Conservation (phyloP, 2,329 filamentous ascomycete species). For the Aspergillus brasiliensis region DNA sequence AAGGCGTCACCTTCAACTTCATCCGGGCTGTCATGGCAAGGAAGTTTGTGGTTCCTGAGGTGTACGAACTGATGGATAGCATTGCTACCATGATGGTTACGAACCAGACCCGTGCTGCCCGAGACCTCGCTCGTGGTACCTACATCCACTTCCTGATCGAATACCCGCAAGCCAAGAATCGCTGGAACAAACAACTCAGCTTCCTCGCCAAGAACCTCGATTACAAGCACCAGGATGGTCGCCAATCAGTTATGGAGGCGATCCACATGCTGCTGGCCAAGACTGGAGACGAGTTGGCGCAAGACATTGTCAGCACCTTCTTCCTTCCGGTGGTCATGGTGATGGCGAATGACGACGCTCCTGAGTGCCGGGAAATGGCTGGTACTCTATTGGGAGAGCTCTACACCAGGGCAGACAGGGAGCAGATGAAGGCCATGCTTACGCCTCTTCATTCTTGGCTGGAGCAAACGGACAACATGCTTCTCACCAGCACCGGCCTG, state of each 20-base stretch:
- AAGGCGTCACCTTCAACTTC: slow-evolving; percentile 94
- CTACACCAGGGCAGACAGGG: slow-evolving; percentile 75
- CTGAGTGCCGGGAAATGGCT: slow-evolving; percentile 81
- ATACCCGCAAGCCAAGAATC: slow-evolving; percentile 86
- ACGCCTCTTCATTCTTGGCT: slow-evolving; percentile 74
- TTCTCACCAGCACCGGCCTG: slow-evolving; percentile 72
- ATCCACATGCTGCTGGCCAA: slow-evolving; percentile 85
- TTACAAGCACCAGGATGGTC: slow-evolving; percentile 84
- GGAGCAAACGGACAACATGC: slow-evolving; percentile 69
- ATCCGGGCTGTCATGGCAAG: slow-evolving; percentile 82
- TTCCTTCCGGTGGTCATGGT: slow-evolving; percentile 86
- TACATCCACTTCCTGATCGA: slow-evolving; percentile 95
- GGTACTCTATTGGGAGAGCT: slow-evolving; percentile 77
- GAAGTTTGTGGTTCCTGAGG: slow-evolving; percentile 78
- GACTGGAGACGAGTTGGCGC: slow-evolving; percentile 76
- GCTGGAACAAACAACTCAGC: slow-evolving; percentile 84
- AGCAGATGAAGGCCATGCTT: slow-evolving; percentile 71
- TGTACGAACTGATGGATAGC: slow-evolving; percentile 90
- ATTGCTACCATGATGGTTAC: slow-evolving; percentile 92
- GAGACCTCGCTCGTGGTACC: slow-evolving; percentile 82
- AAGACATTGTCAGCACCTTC: slow-evolving; percentile 77
- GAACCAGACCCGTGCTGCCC: slow-evolving; percentile 85
- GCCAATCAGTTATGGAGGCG: slow-evolving; percentile 90
- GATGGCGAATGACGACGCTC: slow-evolving; percentile 83
- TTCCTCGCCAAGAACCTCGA: slow-evolving; percentile 90